These are phyloP conservation scores for Botrytis hyacinthi DNA, from an alignment of 2,329 filamentous ascomycete species.

Conservation along the genomic window DNA sequence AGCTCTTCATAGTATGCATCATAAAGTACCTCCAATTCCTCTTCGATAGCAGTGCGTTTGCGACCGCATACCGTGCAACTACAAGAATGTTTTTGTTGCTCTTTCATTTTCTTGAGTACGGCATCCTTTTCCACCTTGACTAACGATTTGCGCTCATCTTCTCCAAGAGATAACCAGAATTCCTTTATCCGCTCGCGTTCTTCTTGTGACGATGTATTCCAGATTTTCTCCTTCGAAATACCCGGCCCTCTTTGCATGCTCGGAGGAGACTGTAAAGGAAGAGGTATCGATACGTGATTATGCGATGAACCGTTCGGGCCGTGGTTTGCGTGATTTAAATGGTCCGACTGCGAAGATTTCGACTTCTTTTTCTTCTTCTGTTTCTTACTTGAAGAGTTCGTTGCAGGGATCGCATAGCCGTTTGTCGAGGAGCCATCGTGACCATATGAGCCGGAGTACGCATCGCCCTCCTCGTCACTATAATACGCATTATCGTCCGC, in stretches of 20 bases:
- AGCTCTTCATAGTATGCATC: conserved; percentile 98
- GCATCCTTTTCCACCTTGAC: conserved; percentile 99
- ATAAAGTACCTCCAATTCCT: conserved; percentile 95
- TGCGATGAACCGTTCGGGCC: conserved; percentile 34
- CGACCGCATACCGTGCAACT: conserved; percentile 96
- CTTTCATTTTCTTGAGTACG: conserved; percentile 98
- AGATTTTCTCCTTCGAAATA: conserved; percentile 73
- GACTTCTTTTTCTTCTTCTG: conserved; percentile 44
- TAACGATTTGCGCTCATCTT: conserved; percentile 90
- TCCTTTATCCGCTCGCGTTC: conserved; percentile 97
- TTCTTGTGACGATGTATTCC: conserved; percentile 92
- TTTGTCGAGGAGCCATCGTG: conserved; percentile 37
- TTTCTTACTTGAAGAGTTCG: conserved; percentile 37
- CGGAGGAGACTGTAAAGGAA: conserved; percentile 41
- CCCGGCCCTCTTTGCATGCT: conserved; percentile 42
- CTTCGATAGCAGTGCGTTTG: conserved; percentile 95
- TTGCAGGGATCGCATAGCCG: conserved; percentile 33
- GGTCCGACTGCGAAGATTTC: conserved; percentile 29
- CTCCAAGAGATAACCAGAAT: conserved; percentile 92
- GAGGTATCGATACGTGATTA: conserved; percentile 37
- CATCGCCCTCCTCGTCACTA: conserved; percentile 52
- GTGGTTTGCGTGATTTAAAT: conserved; percentile 29
- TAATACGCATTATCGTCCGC: conserved; percentile 55
- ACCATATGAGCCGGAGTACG: conserved; percentile 38
- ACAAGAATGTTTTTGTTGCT: conserved; percentile 98